Conservation (phyloP, 2,329 filamentous ascomycete species). For the Salinomyces thailandicus region DNA sequence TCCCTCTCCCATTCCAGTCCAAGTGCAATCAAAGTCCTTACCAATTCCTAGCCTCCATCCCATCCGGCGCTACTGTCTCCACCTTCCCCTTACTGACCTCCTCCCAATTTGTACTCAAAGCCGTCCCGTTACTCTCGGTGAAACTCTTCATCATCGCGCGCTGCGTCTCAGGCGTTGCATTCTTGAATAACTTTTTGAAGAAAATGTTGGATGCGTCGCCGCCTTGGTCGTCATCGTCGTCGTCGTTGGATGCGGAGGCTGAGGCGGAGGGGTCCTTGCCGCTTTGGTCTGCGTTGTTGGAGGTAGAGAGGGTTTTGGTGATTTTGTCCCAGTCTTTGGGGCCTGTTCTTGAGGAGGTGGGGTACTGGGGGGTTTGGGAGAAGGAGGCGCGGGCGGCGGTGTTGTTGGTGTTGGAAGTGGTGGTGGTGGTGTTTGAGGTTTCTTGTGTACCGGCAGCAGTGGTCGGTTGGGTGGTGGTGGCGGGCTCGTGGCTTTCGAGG, state of each 20-base stretch:
- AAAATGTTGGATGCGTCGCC: slow-evolving; percentile 64
- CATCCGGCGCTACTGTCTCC: slow-evolving; percentile 63
- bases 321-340: slow-evolving; percentile 90
- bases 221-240: slow-evolving; percentile 43
- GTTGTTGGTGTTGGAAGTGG: slow-evolving; percentile 6
- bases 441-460: slow-evolving; percentile 4
- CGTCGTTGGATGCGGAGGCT: slow-evolving; percentile 19
- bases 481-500: slow-evolving; percentile 40
- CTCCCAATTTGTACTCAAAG: slow-evolving; percentile 82
- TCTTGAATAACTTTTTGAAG: slow-evolving; percentile 82
- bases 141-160: slow-evolving; percentile 98
- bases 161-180: slow-evolving; percentile 65
- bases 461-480: slow-evolving; percentile 10
- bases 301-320: slow-evolving; percentile 40
- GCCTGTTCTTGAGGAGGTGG: slow-evolving; percentile 72
- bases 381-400: slow-evolving; percentile 1
- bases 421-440: slow-evolving; percentile 12
- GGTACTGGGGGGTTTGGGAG: slow-evolving; percentile 52
- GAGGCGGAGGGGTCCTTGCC: no score
- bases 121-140: slow-evolving; percentile 84
- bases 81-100: slow-evolving; percentile 66
- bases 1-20: no score
- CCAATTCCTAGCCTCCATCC: slow-evolving; percentile 69
- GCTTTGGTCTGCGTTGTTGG: slow-evolving; percentile 16
- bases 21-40: no score